Conservation (phyloP, 2,329 filamentous ascomycete species). For the Fusarium brachygibbosum region DNA sequence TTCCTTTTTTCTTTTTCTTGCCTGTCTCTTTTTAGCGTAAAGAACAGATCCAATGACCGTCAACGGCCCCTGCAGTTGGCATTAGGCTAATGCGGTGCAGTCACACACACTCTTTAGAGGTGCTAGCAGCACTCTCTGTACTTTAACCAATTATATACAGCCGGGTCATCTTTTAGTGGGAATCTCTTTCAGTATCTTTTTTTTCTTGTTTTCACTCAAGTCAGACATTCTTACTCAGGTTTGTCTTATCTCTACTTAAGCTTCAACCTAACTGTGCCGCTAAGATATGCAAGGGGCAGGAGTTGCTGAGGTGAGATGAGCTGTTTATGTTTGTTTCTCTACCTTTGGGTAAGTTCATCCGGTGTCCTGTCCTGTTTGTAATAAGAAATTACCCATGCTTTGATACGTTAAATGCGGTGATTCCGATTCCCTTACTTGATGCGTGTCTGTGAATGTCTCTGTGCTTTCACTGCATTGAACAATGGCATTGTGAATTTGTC, state of each 20-base stretch:
- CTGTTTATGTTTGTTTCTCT: not conserved
- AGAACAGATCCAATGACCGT: conserved; percentile 12
- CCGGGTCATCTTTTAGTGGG: conserved; percentile 10
- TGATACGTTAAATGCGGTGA: not conserved
- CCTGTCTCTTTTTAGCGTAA: not conserved
- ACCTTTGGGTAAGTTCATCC: conserved; percentile 19
- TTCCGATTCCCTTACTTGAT: conserved; percentile 15
- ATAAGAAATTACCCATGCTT: conserved; percentile 14
- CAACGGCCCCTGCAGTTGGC: conserved; percentile 36
- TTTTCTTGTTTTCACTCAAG: conserved; percentile 12
- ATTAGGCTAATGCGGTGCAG: conserved; percentile 29
- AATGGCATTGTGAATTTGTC: conserved; percentile 23
- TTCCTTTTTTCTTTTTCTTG: not conserved
- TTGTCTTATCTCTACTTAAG: conserved; percentile 17
- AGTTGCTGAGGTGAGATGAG: conserved; percentile 4
- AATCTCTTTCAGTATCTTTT: not conserved
- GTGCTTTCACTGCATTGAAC: not conserved
- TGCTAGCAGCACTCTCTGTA: too few species aligned
- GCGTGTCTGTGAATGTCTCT: conserved; percentile 1
- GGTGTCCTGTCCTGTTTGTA: not conserved
- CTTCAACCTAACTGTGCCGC: conserved; percentile 19
- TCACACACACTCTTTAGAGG: conserved; percentile 7
- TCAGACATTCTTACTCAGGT: not conserved
- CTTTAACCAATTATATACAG: not conserved
- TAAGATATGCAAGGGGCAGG: conserved; percentile 21